These are phyloP conservation scores for Boechera retrofracta DNA, from an alignment of 345 rosid species.

Conservation along the genomic window DNA sequence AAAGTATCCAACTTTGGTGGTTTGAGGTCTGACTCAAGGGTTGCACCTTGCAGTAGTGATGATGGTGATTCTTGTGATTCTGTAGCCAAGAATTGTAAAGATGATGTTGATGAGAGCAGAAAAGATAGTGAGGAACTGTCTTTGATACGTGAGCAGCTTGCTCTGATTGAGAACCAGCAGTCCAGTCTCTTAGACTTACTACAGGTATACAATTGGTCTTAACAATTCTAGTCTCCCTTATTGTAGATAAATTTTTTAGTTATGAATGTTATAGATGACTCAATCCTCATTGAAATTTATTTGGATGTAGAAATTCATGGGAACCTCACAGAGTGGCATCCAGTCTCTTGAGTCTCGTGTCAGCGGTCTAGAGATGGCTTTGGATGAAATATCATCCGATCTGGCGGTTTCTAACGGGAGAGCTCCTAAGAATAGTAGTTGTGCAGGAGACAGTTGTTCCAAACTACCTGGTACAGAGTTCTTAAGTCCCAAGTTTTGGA, in stretches of 20 bases:
- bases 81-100: conserved; percentile 45
- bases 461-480: conserved; percentile 85
- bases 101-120: conserved; percentile 43
- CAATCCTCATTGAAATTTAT: conserved; percentile 22
- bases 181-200: conserved; percentile 75
- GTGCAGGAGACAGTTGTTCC: conserved; percentile 71
- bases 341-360: conserved; percentile 88
- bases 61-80: conserved; percentile 50
- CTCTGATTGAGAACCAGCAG: conserved; percentile 89
- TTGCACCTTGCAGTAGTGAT: conserved; percentile 65
- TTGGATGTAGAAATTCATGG: conserved; percentile 80
- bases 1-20: conserved; percentile 53
- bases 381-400: conserved; percentile 87
- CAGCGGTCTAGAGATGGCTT: conserved; percentile 86
- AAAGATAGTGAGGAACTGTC: conserved; percentile 74
- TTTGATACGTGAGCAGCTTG: conserved; percentile 75
- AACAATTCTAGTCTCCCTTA: background rate
- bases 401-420: conserved; percentile 78
- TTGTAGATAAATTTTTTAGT: conserved; percentile 1
- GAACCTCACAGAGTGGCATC: conserved; percentile 86
- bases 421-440: conserved; percentile 47
- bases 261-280: conserved; percentile 10
- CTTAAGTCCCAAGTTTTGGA: conserved; percentile 90
- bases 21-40: conserved; percentile 64
- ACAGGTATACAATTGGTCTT: conserved; percentile 62